These are phyloP conservation scores for Alternaria triticina DNA, from an alignment of 2,329 filamentous ascomycete species.

Conservation along the genomic window DNA sequence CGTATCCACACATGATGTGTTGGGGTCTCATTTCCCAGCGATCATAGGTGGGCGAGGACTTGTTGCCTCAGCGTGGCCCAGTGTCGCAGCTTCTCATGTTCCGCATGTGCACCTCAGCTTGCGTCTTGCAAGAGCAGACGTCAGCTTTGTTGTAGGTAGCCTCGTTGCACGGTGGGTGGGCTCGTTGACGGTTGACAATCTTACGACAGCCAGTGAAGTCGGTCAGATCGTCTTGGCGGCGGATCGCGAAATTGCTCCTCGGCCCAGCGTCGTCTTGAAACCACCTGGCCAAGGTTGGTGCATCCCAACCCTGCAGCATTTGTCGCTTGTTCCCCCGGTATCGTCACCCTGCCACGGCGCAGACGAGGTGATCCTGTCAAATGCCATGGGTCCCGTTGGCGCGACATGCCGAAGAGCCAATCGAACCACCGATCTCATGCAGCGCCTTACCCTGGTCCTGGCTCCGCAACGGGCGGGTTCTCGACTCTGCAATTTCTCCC, in stretches of 20 bases:
- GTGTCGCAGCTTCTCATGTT: background rate
- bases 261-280: constrained; percentile 34
- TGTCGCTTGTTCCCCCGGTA: constrained; percentile 24
- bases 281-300: constrained; percentile 24
- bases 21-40: constrained; percentile 31
- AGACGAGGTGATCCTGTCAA: constrained; percentile 24
- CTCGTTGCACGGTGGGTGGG: background rate
- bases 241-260: constrained; percentile 41
- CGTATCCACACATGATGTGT: constrained; percentile 13
- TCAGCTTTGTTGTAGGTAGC: constrained; percentile 6
- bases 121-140: background rate
- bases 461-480: constrained; percentile 25
- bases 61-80: constrained; percentile 2
- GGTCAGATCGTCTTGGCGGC: constrained; percentile 28
- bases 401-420: constrained; percentile 35
- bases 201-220: constrained; percentile 30
- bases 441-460: constrained; percentile 17
- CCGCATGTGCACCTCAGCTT: background rate
- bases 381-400: constrained; percentile 34
- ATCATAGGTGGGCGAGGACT: constrained; percentile 16
- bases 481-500: constrained; percentile 46
- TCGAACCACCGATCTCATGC: constrained; percentile 15
- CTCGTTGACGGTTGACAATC: constrained; percentile 21
- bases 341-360: constrained; percentile 23
- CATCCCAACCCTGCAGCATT: constrained; percentile 32